phyloP scores from a whole-genome alignment of 2,329 filamentous ascomycete genomes.

The Beauveria sp. region DNA sequence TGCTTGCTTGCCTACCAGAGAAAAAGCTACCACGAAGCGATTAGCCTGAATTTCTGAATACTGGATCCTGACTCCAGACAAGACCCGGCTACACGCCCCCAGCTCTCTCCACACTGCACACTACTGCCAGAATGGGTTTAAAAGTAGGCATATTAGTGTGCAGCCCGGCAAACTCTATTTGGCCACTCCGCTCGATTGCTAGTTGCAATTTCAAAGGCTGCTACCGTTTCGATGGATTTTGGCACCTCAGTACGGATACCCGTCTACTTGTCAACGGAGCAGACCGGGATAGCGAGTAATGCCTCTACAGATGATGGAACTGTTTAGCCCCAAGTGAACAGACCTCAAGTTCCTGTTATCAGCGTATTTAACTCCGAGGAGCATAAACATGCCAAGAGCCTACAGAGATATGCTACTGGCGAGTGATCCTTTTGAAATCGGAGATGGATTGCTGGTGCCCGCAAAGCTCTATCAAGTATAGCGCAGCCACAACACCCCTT shows the following conservation, averaged over 20 bases:
- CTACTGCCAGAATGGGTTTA: constrained; percentile 1
- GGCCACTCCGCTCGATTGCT: background rate
- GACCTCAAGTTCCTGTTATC: background rate
- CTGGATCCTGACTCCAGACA: background rate
- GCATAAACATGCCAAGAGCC: background rate
- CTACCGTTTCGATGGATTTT: background rate
- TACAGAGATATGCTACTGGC: background rate
- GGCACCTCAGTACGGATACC: background rate
- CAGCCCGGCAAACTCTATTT: constrained; percentile 3
- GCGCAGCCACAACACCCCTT: background rate
- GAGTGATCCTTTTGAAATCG: background rate
- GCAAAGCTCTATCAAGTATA: background rate
- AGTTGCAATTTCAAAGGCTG: background rate
- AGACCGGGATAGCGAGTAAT: background rate
- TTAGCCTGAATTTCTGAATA: background rate
- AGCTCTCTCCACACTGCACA: background rate
- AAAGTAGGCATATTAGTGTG: background rate
- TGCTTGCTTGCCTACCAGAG: background rate
- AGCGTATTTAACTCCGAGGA: background rate
- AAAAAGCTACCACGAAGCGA: background rate
- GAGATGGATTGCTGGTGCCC: background rate
- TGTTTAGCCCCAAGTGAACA: background rate
- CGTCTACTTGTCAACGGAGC: background rate
- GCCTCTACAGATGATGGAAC: background rate
- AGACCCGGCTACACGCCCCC: background rate